A percentile compares a stretch with the other conserved stretches of the same genome.
These are phyloP conservation scores for Cercospora sojina DNA, from an alignment of 2,329 filamentous ascomycete species.

Conservation along the genomic window DNA sequence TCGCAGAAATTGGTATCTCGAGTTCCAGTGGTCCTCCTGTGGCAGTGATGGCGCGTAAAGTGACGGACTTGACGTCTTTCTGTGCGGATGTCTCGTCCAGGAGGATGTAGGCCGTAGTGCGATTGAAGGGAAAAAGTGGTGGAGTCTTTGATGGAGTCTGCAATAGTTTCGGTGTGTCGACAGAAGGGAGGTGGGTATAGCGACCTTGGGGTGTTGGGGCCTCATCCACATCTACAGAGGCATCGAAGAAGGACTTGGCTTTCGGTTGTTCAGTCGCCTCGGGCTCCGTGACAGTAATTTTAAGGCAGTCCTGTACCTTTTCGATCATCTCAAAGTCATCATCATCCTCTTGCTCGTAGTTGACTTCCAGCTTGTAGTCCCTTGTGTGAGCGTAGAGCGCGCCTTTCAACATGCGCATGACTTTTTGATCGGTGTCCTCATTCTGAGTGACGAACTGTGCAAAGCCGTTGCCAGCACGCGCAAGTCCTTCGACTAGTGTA, in stretches of 20 bases:
- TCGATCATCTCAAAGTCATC: conserved; percentile 66
- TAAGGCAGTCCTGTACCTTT: conserved; percentile 53
- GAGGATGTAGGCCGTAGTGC: conserved; percentile 65
- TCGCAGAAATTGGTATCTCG: conserved; percentile 57
- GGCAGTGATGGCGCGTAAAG: conserved; percentile 57
- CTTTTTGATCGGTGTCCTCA: conserved; percentile 67
- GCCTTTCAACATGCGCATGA: conserved; percentile 72
- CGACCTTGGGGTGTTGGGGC: conserved; percentile 36
- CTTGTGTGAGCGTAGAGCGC: conserved; percentile 65
- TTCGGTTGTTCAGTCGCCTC: conserved; percentile 28
- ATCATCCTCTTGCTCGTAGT: conserved; percentile 48
- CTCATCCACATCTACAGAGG: conserved; percentile 47
- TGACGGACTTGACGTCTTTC: conserved; percentile 54
- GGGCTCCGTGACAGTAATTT: conserved; percentile 33
- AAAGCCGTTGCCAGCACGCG: conserved; percentile 58
- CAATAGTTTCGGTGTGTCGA: conserved; percentile 57
- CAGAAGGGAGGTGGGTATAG: conserved; percentile 53
- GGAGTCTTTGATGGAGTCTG: conserved; percentile 66
- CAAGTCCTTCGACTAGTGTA: conserved; percentile 59
- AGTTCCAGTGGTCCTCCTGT: conserved; percentile 63
- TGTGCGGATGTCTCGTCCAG: conserved; percentile 54
- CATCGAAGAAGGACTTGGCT: conserved; percentile 62
- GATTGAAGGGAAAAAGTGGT: conserved; percentile 64
- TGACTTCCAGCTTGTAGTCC: conserved; percentile 63
- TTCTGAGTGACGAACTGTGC: conserved; percentile 60